A percentile compares a stretch with the other conserved stretches of the same genome.
Conservation (phyloP, 139 green algal genomes). For the Micractinium sp. region DNA sequence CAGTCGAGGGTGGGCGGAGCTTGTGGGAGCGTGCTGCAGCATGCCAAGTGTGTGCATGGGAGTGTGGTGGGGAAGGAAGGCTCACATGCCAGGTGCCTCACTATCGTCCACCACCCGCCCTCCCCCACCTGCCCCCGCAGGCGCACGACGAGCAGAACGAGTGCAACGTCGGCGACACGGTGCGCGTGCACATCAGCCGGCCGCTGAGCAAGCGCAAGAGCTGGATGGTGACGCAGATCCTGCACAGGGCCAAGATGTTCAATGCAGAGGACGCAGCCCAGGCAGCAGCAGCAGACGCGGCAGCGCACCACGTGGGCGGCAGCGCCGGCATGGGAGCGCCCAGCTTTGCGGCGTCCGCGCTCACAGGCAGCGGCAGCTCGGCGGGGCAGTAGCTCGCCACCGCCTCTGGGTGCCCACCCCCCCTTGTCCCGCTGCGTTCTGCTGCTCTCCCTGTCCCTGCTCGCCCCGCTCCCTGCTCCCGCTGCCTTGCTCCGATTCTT, state of each 20-base stretch:
- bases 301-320: conserved; percentile 23
- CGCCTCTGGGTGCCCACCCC: background rate
- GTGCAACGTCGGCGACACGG: conserved; percentile 69
- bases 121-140: conserved; percentile 17
- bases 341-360: conserved; percentile 42
- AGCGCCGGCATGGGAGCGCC: background rate
- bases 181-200: conserved; percentile 61
- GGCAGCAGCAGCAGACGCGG: conserved; percentile 27
- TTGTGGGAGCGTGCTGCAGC: too few relatives aligned
- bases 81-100: too few relatives aligned
- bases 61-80: too few relatives aligned
- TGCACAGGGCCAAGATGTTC: conserved; percentile 55
- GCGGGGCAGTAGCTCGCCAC: background rate
- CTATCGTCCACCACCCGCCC: background rate
- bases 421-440: too few relatives aligned
- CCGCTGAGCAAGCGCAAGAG: conserved; percentile 69
- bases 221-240: conserved; percentile 57
- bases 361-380: conserved; percentile 6
- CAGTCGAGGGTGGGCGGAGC: too few relatives aligned
- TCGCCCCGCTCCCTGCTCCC: background rate
- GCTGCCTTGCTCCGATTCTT: background rate
- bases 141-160: conserved; percentile 66
- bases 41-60: too few relatives aligned
- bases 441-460: background rate
- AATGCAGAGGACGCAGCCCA: conserved; percentile 46